Conservation (phyloP, 148 eudicot species). For the Rhododendron ovatum region DNA sequence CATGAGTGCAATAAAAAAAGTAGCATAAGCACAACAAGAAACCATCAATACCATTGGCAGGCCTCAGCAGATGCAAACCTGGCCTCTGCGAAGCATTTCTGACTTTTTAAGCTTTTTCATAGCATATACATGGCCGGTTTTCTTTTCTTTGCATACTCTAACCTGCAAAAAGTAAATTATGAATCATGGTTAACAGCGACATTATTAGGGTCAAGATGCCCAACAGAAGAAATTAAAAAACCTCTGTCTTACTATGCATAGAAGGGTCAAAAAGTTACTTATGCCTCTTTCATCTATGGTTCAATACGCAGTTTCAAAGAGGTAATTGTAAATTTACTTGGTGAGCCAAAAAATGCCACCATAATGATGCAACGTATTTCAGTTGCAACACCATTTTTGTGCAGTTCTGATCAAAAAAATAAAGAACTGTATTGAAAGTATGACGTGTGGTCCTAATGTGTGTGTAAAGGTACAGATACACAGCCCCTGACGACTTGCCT, state of each 20-base stretch:
- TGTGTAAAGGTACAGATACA: not conserved
- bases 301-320: not conserved
- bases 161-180: slow-evolving; percentile 43
- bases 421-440: not conserved
- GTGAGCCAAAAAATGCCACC: not conserved
- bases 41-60: not conserved
- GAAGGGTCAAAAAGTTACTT: not conserved
- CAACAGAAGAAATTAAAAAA: slow-evolving; percentile 4
- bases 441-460: not conserved
- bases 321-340: not conserved
- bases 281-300: not conserved
- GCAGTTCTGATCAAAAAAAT: not conserved
- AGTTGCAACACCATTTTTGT: not conserved
- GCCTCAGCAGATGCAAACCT: slow-evolving; percentile 39
- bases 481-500: not conserved
- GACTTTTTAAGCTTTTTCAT: slow-evolving; percentile 98
- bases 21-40: slow-evolving; percentile 11
- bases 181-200: not conserved
- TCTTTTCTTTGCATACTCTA: slow-evolving; percentile 85
- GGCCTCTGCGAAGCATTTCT: slow-evolving; percentile 98
- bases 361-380: not conserved
- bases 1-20: slow-evolving; percentile 9
- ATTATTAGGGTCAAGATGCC: not conserved
- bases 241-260: not conserved
- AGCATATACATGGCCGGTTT: slow-evolving; percentile 89